These are phyloP conservation scores for Xylaria sp. DNA, from an alignment of 2,329 filamentous ascomycete species.

Conservation along the genomic window DNA sequence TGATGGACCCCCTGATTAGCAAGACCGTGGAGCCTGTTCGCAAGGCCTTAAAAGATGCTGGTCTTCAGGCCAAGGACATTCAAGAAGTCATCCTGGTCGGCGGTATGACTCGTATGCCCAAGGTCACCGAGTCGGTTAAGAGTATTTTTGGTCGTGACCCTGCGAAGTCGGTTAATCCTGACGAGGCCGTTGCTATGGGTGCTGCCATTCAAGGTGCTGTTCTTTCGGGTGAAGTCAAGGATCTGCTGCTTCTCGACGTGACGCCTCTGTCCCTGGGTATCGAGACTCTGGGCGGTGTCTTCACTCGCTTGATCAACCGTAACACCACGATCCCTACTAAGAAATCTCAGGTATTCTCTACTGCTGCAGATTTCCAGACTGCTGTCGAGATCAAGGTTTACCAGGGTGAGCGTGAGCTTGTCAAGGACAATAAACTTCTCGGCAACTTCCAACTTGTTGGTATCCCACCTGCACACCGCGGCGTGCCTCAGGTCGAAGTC, in stretches of 20 bases:
- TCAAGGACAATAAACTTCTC: constrained; percentile 97
- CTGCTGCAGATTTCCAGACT: constrained; percentile 96
- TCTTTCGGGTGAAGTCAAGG: constrained; percentile 94
- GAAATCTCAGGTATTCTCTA: constrained; percentile 99
- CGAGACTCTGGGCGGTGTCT: constrained; percentile 96
- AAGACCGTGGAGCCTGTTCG: constrained; percentile 91
- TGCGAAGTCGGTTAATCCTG: constrained; percentile 97
- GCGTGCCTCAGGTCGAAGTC: constrained; percentile 96
- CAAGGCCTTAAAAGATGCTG: constrained; percentile 96
- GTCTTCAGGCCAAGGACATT: constrained; percentile 90
- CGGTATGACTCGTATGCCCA: constrained; percentile 99
- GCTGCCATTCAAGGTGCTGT: constrained; percentile 97
- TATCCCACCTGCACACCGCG: constrained; percentile 94
- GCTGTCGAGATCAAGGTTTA: constrained; percentile 99
- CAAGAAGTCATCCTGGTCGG: constrained; percentile 98
- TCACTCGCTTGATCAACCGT: constrained; percentile 97
- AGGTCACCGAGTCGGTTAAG: constrained; percentile 96
- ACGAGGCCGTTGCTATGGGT: constrained; percentile 97
- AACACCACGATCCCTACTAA: constrained; percentile 99
- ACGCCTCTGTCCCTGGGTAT: constrained; percentile 97
- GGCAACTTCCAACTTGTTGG: constrained; percentile 99
- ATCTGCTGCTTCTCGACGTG: constrained; percentile 93
- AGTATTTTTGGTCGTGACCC: constrained; percentile 95
- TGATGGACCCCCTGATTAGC: constrained; percentile 89
- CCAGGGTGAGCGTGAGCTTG: constrained; percentile 99